Evolutionary conservation across 148 eudicot species (phyloP), one percentile per base, ranked within the genome.

Genomic region (Heliosperma pusillum): DNA sequence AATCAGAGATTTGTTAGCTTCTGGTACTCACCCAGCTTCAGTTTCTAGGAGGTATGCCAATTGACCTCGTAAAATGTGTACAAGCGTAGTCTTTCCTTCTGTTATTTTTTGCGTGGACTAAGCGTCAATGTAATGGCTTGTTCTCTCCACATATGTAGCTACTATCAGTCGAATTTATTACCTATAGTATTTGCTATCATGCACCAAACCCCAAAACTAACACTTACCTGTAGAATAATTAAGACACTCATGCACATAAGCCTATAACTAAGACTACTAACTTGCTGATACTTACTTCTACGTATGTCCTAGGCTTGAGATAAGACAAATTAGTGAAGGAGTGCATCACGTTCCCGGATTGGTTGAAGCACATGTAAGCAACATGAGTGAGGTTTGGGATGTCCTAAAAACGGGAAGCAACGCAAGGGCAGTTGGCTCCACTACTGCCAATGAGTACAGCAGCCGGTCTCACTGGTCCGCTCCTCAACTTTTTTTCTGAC

Each of bases 381-480:
- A 92, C 80, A 85, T 88, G 82, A 82, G 77, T 66, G 91, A 91
- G 79, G 98, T 89, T 26, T 95, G 98, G 98, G 97, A 88, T 71
- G 97, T 90, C 69, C 80, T 95, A 40, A 80, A 83, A 77, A 87
- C 91, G 25, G 98, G 98, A 53, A 92, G 96, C 76, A 89, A 89
- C 70, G 90, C 86, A 61, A 88, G 98, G 81, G 96, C 96, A 45
- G 93, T 95, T 84, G 97, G 97, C 66, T 86, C 97, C 56, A 95
- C 98, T 20, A 89, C 83, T 84, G 91, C 96, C 52, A 95, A 95
- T 75, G 98, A 95, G 79, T 89, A 90, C 76, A 95, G 98, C 70
- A 95, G 98, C 86, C 89, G 98, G 45, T 95, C 98, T 58, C 98
- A 95, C 74, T 95, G 98, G 98, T 94, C 61, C 3, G 89, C 77